Percentiles rank a stretch among this genome's conserved stretches.
phyloP scores from a whole-genome alignment of 164 flowering plant genomes.

The Hamamelis virginiana region DNA sequence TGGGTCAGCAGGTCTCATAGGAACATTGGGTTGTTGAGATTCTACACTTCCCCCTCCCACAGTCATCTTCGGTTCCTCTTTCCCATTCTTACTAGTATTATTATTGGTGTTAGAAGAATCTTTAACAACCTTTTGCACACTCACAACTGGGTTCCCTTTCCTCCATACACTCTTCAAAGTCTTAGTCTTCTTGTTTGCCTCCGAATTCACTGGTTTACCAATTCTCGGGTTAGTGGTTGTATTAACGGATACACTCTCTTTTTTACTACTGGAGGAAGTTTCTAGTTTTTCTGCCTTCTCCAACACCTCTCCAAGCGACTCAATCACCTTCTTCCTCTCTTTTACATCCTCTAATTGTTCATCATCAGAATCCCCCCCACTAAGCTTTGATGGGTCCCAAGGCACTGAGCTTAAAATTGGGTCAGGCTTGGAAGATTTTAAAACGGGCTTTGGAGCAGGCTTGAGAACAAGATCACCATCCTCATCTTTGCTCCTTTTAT shows the following conservation, averaged over 20 bases:
- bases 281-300: constrained; percentile 89
- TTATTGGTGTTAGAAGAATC: constrained; percentile 30
- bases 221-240: constrained; percentile 18
- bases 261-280: constrained; percentile 23
- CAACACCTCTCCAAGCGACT: constrained; percentile 83
- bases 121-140: constrained; percentile 50
- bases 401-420: constrained; percentile 17
- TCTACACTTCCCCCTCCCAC: constrained; percentile 26
- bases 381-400: constrained; percentile 25
- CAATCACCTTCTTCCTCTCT: constrained; percentile 68
- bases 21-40: constrained; percentile 17
- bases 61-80: constrained; percentile 16
- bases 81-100: constrained; percentile 14
- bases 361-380: constrained; percentile 21
- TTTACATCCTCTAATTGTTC: constrained; percentile 30
- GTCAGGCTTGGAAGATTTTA: constrained; percentile 35
- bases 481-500: constrained; percentile 38
- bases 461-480: constrained; percentile 57
- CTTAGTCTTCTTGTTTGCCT: constrained; percentile 34
- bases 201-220: constrained; percentile 27
- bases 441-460: constrained; percentile 74
- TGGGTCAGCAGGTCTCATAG: constrained; percentile 45
- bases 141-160: constrained; percentile 73
- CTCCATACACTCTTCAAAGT: constrained; percentile 86
- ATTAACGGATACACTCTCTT: constrained; percentile 22